Evolutionary conservation across 2,329 filamentous ascomycete species (phyloP), one percentile per base, ranked within the genome.

Genomic region (Coniochaeta ligniaria): DNA sequence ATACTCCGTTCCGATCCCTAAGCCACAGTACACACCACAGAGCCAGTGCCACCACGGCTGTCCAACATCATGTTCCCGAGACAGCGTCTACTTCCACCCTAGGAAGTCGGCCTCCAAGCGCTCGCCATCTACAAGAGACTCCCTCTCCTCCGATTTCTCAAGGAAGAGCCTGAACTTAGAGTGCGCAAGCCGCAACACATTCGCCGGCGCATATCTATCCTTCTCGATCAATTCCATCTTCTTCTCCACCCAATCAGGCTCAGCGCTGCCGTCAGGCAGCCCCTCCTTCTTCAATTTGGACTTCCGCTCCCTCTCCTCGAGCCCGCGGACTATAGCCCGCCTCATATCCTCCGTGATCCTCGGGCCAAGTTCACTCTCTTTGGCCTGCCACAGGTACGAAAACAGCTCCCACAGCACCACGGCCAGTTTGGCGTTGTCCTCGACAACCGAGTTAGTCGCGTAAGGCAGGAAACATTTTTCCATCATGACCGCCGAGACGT

Each of bases 371-470:
- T 67, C 65, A 14, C 73, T 72, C 28, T 70, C 67, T 2, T 61
- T 60, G 73, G 77, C 22, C 31, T 8, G 31, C 54, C 54, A 81
- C 3, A 83, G 72, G 7, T 86, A 74, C 54, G 86, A 79, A 33
- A 91, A 68, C 57, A 91, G 72, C 1, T 79, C 79, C 73, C 94
- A 91, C 0, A 92, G 75, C 33, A 90, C 72, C 11, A 93, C 73
- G 1, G 87, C 87, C 41, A 93, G 78, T 70, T 89, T 90, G 31
- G 87, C 86, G 66, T 95, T 93, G 63, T 92, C 89, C 0, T 82
- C 72, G 7, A 78, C 80, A 16, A 81, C 76, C 0, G 81, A 84
- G 61, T 83, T 86, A 1, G 90, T 88, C 0, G 87, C 78, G 64
- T 82, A 86, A 0, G 84, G 84, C 2, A 92, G 79, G 70, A 86